Percentiles rank a stretch among this genome's conserved stretches.
These are phyloP conservation scores for Gonium pectorale DNA, from an alignment of 139 green algal species.

Conservation along the genomic window DNA sequence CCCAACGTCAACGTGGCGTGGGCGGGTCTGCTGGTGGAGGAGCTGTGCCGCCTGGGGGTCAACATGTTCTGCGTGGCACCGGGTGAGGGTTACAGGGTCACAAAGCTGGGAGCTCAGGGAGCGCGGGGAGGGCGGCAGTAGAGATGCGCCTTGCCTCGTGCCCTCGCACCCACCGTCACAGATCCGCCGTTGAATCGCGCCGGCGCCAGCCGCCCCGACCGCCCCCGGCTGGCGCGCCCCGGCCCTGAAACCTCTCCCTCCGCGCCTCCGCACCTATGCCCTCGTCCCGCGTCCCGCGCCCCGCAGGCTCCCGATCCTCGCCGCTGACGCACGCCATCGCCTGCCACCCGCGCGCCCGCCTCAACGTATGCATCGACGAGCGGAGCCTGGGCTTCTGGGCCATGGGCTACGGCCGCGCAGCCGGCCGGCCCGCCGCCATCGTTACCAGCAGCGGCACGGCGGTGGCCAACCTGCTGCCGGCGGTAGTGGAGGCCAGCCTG, in stretches of 20 bases:
- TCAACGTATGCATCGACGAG: conserved; percentile 95
- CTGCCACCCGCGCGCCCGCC: conserved; percentile 78
- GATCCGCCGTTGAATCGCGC: no score
- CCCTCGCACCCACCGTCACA: no score
- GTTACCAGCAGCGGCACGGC: conserved; percentile 92
- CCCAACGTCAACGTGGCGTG: conserved; percentile 87
- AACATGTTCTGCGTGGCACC: conserved; percentile 94
- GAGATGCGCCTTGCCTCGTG: no score
- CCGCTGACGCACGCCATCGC: conserved; percentile 90
- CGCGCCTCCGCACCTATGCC: no score
- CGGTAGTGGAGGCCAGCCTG: conserved; percentile 91
- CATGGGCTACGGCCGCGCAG: conserved; percentile 80
- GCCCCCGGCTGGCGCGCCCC: no score
- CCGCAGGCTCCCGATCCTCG: conserved; percentile 88
- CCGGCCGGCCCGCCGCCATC: conserved; percentile 57
- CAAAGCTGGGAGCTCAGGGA: no score
- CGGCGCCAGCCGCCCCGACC: no score
- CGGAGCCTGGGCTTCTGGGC: conserved; percentile 97
- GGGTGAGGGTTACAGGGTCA: no score
- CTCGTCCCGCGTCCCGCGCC: no score
- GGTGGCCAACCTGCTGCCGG: conserved; percentile 97
- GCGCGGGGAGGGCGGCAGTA: no score
- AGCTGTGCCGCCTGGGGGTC: conserved; percentile 87
- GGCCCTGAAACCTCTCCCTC: background rate
- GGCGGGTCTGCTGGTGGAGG: conserved; percentile 85